Percentiles rank a stretch among this genome's conserved stretches.
These are phyloP conservation scores for Acacia melanoxylon DNA, from an alignment of 306 rosid genomes.

Conservation along the genomic window DNA sequence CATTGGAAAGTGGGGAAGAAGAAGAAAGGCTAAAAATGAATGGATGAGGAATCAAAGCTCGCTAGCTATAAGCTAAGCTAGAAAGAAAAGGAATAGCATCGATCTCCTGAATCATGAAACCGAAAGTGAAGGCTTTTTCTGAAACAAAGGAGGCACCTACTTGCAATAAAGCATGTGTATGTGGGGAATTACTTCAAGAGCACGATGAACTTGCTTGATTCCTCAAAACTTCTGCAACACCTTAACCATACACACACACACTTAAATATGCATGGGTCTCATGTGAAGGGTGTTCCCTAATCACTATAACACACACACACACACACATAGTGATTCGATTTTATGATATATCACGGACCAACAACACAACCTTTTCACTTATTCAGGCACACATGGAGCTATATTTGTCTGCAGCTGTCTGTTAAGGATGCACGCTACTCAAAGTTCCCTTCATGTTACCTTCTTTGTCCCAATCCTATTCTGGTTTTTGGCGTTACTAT, in stretches of 20 bases:
- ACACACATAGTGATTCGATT: not conserved
- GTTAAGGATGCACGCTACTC: conserved; percentile 7
- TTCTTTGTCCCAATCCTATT: not conserved
- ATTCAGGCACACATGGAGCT: conserved; percentile 29
- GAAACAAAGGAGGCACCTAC: conserved; percentile 15
- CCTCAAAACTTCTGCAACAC: conserved; percentile 36
- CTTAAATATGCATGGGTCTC: not conserved
- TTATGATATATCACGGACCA: not conserved
- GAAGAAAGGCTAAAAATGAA: not conserved
- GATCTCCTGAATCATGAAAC: conserved; percentile 28
- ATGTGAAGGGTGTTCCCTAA: not conserved
- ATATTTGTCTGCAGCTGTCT: conserved; percentile 23
- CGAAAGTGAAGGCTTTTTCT: conserved; percentile 26
- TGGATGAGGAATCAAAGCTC: conserved; percentile 30
- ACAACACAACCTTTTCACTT: conserved; percentile 21
- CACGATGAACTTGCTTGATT: conserved; percentile 39
- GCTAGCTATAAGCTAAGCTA: conserved; percentile 22
- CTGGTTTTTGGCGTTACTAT: not conserved
- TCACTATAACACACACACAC: not conserved
- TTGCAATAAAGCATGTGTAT: conserved; percentile 16
- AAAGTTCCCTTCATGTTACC: not conserved
- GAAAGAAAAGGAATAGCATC: conserved; percentile 48
- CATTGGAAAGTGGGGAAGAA: conserved; percentile 37
- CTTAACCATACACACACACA: not conserved
- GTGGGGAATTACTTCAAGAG: conserved; percentile 45